Conservation (phyloP, 305 asterid genomes). For the Fraxinus ornus region DNA sequence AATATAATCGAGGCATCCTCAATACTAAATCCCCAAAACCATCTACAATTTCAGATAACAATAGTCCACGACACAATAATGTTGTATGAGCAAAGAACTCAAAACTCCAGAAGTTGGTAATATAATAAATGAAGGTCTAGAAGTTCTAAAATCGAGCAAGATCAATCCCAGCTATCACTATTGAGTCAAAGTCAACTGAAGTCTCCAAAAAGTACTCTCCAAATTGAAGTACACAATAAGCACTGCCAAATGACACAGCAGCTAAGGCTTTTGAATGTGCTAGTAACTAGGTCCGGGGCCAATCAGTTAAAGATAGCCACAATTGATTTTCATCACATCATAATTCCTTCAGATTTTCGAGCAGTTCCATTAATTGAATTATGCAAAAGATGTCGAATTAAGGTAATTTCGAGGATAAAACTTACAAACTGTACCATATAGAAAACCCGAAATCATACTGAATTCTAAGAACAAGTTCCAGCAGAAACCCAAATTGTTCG, state of each 20-base stretch:
- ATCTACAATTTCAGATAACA: not conserved
- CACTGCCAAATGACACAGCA: not conserved
- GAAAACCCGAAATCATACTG: not conserved
- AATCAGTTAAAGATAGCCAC: constrained; percentile 13
- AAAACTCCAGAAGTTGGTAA: constrained; percentile 1
- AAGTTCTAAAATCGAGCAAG: constrained; percentile 27
- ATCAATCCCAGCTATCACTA: constrained; percentile 26
- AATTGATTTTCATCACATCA: not conserved
- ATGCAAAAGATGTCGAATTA: not conserved
- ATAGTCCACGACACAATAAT: constrained; percentile 21
- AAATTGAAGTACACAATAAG: constrained; percentile 22
- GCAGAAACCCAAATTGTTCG: not conserved
- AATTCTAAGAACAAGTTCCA: not conserved
- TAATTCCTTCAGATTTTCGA: constrained; percentile 3
- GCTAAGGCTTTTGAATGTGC: constrained; percentile 1
- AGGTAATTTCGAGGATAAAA: not conserved
- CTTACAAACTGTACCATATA: not conserved
- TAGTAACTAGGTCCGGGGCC: not conserved
- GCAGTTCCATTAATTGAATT: constrained; percentile 5
- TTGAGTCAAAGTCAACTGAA: constrained; percentile 11
- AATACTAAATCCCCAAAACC: constrained; percentile 26
- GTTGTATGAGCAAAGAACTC: constrained; percentile 11
- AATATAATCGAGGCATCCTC: constrained; percentile 33
- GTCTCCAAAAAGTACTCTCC: constrained; percentile 17
- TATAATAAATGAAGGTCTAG: constrained; percentile 7